Base-by-base conservation (phyloP, 495 filamentous ascomycete species). In the Collariella sp. region DNA sequence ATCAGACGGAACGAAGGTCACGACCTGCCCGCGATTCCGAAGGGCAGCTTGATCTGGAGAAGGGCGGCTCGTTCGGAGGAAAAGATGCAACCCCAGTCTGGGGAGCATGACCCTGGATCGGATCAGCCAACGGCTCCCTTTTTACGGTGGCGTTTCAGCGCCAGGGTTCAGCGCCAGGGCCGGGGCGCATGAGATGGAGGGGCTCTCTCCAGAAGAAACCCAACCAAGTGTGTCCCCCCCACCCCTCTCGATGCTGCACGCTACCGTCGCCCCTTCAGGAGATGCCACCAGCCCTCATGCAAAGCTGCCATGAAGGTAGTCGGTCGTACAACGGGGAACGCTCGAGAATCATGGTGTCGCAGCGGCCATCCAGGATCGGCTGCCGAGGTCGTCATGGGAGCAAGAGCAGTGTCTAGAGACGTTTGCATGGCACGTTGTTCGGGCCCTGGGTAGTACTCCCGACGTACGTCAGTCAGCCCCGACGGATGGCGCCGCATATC, bases 101-200 rank as follows among this genome's bases (percentile, higher is more conserved):
- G 56, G 56, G 51, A 51, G 47, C 51, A 55, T 59, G 18, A 50
- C 39, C 38, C 29, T 16, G 26, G 38, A 39, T 46, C 44, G 34
- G 39, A 38, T 24, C 48, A 43, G 19, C 50, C 40, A 44, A 39
- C 34, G 24, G 55, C 22, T 44, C 7, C 24, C 26, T 41, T 55
- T 29, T 29, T 29, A 52, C 53, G 57, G 57, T 55, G 52, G 56
- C 54, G 64, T 67, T 69, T 69, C 62, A 65, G 59, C 52, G 53
- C n/a, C n/a, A n/a, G n/a, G n/a, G n/a, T 69, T 69, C 62, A 65
- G 59, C 52, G 53, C 58, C 55, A 54, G 54, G 60, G 47, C 62
- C 55, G 62, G 60, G 64, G 60, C 65, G 59, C 61, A 60, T 59
- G 49, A 55, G 50, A 44, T 47, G 44, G 46, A 53, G 35, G 41